Evolutionary conservation across 129 eudicot species (phyloP), one percentile per base, ranked within the genome.

Genomic region (Flaveria ramosissima): DNA sequence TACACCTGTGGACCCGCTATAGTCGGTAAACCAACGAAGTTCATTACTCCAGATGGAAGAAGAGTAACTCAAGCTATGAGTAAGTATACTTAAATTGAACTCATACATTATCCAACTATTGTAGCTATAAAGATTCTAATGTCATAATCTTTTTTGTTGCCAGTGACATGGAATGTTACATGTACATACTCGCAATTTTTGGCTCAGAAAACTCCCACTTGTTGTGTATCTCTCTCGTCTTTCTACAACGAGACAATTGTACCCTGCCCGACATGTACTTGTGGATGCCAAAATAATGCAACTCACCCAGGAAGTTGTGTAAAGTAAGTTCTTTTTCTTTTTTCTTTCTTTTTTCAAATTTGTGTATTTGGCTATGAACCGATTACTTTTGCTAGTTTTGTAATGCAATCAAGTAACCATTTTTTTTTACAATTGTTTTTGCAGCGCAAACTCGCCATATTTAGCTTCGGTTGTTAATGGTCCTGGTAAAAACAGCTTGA

Each of bases 111-210:
- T 26, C 11, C 13, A 21, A 56, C 39, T 53, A 65, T 26, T 27
- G 1, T 3, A 75, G 42, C 63, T 27, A 69, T 45, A 3, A 3
- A 32, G 24, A 75, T 43, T 69, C 74, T 78, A 64, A 78, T 72
- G 23, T 47, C 51, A 20, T 72, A 47, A 27, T 63, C 26, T 62
- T 30, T 30, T 77, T 23, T 48, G 69, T 20, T 83, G 74, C 43
- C 93, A 94, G 98, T 94, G 98, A 94, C 98, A 3, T 94, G 98
- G 97, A 91, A 94, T 61, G 89, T 91, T 45, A 94, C 96, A 19
- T 91, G 98, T 81, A 91, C 93, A 53, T 93, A 93, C 74, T 93
- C 98, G 6, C 98, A 93, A 73, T 93, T 93, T 80, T 82, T 93
- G 68, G 96, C 98, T 68, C 95, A 87, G 77, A 93, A 88, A 84